These are phyloP conservation scores for Themeda triandra DNA, from an alignment of 176 grass and related monocot genomes.

Conservation along the genomic window DNA sequence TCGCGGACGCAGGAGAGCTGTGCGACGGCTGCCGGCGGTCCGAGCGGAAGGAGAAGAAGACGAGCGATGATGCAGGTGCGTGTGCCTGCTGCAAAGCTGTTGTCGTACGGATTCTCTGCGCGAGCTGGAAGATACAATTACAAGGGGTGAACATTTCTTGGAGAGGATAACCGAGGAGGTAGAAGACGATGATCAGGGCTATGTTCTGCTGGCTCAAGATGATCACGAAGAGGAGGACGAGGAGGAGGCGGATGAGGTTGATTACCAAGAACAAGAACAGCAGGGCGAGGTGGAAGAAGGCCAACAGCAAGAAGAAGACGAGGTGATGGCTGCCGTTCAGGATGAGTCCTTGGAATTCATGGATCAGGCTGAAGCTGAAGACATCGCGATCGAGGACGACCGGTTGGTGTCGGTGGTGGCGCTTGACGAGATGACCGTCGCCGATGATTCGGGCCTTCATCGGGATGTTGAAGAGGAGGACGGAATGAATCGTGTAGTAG, in stretches of 20 bases:
- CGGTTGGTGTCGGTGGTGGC: constrained; percentile 43
- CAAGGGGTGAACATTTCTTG: neutral
- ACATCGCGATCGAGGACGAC: constrained; percentile 24
- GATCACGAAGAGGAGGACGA: constrained; percentile 36
- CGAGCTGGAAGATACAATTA: neutral
- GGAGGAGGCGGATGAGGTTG: neutral
- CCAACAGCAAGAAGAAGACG: neutral
- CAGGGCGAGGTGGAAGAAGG: constrained; percentile 10
- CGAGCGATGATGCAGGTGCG: neutral
- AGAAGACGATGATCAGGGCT: constrained; percentile 14
- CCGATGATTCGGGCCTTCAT: constrained; percentile 29
- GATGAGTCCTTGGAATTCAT: constrained; percentile 46
- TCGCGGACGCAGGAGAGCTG: constrained; percentile 59
- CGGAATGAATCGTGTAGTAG: neutral
- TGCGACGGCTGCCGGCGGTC: constrained; percentile 69
- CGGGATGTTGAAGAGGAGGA: neutral
- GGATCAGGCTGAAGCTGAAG: constrained; percentile 25
- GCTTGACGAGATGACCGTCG: constrained; percentile 51
- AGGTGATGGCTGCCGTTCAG: constrained; percentile 1
- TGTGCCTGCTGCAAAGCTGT: constrained; percentile 65
- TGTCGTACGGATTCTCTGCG: neutral
- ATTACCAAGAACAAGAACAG: neutral
- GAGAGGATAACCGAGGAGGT: neutral
- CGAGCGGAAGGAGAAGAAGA: constrained; percentile 34
- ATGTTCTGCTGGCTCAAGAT: constrained; percentile 47